Evolutionary conservation across 345 rosid genomes (phyloP).

Genomic region (Dimocarpus longan): DNA sequence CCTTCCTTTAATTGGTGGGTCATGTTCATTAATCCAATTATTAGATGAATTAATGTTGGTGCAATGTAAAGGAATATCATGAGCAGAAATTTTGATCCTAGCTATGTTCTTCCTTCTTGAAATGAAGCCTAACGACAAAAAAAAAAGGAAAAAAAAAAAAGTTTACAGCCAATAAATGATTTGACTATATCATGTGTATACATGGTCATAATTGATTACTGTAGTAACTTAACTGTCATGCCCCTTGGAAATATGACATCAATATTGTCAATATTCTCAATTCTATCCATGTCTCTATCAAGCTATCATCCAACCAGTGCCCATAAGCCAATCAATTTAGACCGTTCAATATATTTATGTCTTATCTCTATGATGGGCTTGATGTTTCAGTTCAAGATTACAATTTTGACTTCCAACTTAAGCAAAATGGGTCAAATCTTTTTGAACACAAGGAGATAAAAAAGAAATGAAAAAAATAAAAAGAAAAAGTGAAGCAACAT

Average conservation of each 20-base stretch:
- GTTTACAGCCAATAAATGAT: slow-evolving; percentile 13
- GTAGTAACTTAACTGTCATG: slow-evolving; percentile 21
- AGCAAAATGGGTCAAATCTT: slow-evolving; percentile 23
- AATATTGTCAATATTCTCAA: background rate
- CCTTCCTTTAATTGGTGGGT: slow-evolving; percentile 4
- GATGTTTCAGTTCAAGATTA: slow-evolving; percentile 16
- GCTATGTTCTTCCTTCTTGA: background rate
- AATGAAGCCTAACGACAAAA: slow-evolving; percentile 4
- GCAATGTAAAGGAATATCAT: slow-evolving; percentile 28
- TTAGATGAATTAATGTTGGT: slow-evolving; percentile 12
- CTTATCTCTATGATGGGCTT: slow-evolving; percentile 6
- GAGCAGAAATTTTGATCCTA: background rate
- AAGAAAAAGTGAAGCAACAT: background rate
- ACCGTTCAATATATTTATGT: slow-evolving; percentile 13
- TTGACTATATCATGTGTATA: slow-evolving; percentile 18
- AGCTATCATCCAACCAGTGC: background rate
- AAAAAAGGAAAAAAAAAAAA: background rate
- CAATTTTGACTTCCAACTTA: slow-evolving; percentile 17
- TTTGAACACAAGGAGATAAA: background rate
- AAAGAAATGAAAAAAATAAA: background rate
- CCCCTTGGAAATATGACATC: background rate
- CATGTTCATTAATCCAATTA: slow-evolving; percentile 11
- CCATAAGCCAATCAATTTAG: slow-evolving; percentile 31
- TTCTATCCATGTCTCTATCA: slow-evolving; percentile 23
- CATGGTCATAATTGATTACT: background rate